Conservation (phyloP, 805 yeast species). For the Ogataea wickerhamii region DNA sequence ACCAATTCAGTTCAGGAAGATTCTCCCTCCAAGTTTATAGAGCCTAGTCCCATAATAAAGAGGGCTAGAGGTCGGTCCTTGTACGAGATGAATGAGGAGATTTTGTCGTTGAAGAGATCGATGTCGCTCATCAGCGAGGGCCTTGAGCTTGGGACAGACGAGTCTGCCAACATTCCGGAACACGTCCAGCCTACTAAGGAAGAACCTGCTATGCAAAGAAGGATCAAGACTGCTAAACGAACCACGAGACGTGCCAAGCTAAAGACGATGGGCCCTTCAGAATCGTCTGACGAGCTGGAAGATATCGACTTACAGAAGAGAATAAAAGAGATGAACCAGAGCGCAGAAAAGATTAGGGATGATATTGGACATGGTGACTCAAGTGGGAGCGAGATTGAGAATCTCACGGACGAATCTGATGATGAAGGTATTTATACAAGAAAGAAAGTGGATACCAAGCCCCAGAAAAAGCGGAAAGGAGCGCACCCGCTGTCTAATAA, state of each 20-base stretch:
- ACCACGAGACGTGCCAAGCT: conserved; percentile 50
- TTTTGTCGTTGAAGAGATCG: conserved; percentile 33
- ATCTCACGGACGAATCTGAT: conserved; percentile 17
- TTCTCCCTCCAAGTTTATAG: conserved; percentile 21
- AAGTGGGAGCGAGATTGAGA: conserved; percentile 19
- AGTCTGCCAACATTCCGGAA: conserved; percentile 11
- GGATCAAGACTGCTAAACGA: conserved; percentile 46
- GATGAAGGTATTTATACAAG: conserved; percentile 22
- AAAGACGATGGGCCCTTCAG: conserved; percentile 33
- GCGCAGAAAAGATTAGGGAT: conserved; percentile 16
- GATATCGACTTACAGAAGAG: conserved; percentile 41
- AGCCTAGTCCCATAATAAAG: conserved; percentile 31
- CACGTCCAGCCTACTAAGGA: conserved; percentile 3
- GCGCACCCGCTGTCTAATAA: conserved; percentile 32
- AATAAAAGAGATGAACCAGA: conserved; percentile 31
- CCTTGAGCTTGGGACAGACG: conserved; percentile 17
- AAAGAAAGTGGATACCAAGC: conserved; percentile 12
- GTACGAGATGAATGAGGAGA: conserved; percentile 46
- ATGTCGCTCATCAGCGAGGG: conserved; percentile 20
- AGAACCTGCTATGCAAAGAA: conserved; percentile 16
- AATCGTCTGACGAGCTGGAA: conserved; percentile 31
- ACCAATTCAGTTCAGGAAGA: neutral
- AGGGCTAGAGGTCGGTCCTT: conserved; percentile 32
- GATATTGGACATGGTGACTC: neutral
- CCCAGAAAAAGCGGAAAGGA: conserved; percentile 21